phyloP scores from a whole-genome alignment of 306 rosid genomes.

The Castanospermum australe region DNA sequence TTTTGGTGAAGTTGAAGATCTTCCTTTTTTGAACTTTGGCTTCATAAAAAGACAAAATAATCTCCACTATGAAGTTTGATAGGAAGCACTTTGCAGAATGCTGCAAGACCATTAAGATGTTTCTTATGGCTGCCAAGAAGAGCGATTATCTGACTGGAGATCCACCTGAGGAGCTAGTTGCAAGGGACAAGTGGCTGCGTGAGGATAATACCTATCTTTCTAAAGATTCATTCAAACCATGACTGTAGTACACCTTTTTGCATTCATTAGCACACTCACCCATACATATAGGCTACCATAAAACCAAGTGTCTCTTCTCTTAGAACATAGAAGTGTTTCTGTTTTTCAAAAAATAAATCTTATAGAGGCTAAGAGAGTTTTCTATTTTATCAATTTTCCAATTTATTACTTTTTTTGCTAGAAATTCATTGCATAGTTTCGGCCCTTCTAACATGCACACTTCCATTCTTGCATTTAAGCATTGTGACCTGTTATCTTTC shows the following conservation, averaged over 20 bases:
- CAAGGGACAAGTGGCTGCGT: not conserved
- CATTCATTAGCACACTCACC: slow-evolving; percentile 5
- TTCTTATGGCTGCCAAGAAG: not conserved
- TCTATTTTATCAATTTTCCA: not conserved
- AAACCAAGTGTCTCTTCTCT: not conserved
- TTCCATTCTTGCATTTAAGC: too few relatives aligned
- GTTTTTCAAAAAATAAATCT: too few relatives aligned
- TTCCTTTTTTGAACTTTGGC: not conserved
- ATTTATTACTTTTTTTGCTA: not conserved
- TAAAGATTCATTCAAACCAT: not conserved
- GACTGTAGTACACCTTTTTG: not conserved
- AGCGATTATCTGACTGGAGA: not conserved
- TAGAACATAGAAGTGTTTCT: too few relatives aligned
- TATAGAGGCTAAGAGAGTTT: too few relatives aligned
- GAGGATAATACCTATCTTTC: not conserved
- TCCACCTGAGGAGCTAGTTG: not conserved
- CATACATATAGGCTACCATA: not conserved
- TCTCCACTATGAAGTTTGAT: not conserved
- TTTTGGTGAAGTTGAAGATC: not conserved
- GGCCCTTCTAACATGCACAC: not conserved
- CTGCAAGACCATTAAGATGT: not conserved
- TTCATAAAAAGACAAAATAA: not conserved
- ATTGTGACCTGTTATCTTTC: too few relatives aligned
- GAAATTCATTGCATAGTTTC: not conserved
- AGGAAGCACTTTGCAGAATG: not conserved